Percentiles rank a stretch among this genome's conserved stretches.
Conservation (phyloP, 169 alveolate genomes). For the Plasmodium cynomolgi region DNA sequence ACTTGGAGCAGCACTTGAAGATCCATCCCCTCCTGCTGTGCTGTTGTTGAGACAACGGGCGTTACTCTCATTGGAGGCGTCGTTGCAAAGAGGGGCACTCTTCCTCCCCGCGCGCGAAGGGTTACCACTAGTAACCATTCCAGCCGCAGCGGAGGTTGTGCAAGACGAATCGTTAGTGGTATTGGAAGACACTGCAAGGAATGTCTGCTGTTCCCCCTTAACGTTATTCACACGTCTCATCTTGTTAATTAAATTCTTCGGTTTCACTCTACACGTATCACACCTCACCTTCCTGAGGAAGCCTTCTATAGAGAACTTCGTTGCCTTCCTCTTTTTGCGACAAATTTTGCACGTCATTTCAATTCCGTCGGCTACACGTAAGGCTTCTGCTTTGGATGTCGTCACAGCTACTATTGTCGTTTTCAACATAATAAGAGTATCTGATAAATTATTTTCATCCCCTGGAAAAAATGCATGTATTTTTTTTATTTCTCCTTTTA, state of each 20-base stretch:
- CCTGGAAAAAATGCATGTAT: conserved; percentile 68
- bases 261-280: conserved; percentile 66
- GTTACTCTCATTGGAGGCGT: neutral
- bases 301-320: conserved; percentile 63
- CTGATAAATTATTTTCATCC: conserved; percentile 52
- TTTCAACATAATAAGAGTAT: conserved; percentile 52
- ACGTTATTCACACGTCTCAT: neutral
- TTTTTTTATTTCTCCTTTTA: conserved; percentile 66
- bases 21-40: neutral
- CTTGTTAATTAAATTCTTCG: conserved; percentile 14
- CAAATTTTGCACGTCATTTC: conserved; percentile 63
- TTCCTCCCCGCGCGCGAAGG: neutral
- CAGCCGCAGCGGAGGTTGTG: neutral
- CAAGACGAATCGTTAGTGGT: neutral
- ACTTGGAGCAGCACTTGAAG: neutral
- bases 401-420: conserved; percentile 58
- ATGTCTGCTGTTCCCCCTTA: neutral
- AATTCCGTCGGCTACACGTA: conserved; percentile 53
- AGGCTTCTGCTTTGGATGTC: conserved; percentile 53
- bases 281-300: conserved; percentile 54
- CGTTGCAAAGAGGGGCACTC: neutral
- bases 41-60: neutral
- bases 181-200: neutral
- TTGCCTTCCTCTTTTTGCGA: conserved; percentile 61
- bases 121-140: neutral